Conservation (phyloP, 768 basidiomycete genomes). For the Floccularia luteovirens region DNA sequence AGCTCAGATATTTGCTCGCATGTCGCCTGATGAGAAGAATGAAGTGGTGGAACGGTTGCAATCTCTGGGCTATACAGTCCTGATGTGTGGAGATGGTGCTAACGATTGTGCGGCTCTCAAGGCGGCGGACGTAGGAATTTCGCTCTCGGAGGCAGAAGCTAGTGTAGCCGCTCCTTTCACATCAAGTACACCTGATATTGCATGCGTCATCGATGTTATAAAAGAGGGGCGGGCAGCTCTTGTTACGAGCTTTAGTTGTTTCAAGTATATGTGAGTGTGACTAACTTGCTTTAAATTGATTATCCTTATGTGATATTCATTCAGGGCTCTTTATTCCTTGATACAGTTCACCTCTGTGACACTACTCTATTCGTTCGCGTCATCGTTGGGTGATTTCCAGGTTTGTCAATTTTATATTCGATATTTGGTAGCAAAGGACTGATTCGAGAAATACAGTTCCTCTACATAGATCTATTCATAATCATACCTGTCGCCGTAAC, state of each 20-base stretch:
- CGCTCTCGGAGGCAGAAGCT: conserved; percentile 95
- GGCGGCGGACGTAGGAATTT: conserved; percentile 96
- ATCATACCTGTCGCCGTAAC: conserved; percentile 96
- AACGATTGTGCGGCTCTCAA: conserved; percentile 99
- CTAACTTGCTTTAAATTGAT: neutral
- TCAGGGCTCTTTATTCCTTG: conserved; percentile 94
- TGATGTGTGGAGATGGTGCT: conserved; percentile 98
- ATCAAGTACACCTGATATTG: conserved; percentile 86
- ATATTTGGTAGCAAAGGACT: conserved; percentile 7
- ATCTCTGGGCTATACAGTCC: conserved; percentile 87
- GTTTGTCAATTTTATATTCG: conserved; percentile 29
- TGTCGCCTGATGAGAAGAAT: conserved; percentile 99
- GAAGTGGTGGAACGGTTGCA: conserved; percentile 96
- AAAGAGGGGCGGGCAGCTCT: conserved; percentile 93
- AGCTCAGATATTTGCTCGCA: conserved; percentile 92
- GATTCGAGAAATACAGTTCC: conserved; percentile 46
- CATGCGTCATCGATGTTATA: conserved; percentile 94
- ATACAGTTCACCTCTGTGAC: conserved; percentile 99
- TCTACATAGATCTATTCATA: conserved; percentile 97
- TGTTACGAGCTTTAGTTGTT: conserved; percentile 98
- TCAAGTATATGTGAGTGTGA: conserved; percentile 98
- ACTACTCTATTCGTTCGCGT: conserved; percentile 91
- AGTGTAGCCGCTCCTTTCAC: conserved; percentile 99
- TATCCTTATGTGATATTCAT: conserved; percentile 7
- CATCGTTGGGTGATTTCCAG: conserved; percentile 94